Base-by-base conservation (phyloP, 176 grass and related monocot genomes). In the Musa acuminata region DNA sequence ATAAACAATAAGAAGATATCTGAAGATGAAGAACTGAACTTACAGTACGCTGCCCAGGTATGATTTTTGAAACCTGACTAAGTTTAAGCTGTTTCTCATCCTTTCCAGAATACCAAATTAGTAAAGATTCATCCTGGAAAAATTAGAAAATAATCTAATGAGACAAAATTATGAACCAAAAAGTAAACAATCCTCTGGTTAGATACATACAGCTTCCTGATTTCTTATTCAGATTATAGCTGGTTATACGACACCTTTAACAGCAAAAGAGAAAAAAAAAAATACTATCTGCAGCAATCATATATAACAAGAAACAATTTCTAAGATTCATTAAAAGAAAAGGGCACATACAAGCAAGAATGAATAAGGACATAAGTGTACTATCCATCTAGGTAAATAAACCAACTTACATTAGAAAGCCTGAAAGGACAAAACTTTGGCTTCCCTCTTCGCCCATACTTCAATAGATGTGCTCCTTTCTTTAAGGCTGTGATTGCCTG, bases 341-440 rank as follows among this genome's bases (percentile, higher is more conserved):
- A 22, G 14, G 52, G 43, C 57, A 52, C 49, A 51, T n/a, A 43
- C n/a, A 20, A 53, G 52, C 50, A 52, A 53, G 10, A 78, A 50
- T 70, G 8, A n/a, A 77, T 17, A 53, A 14, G 12, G 53, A 52
- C 29, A 72, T 13, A 53, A 24, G 19, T 55, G 50, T 55, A 52
- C 8, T 48, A 64, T 25, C 25, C 16, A 43, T 59, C 9, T 73
- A 75, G 78, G 13, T 19, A 29, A 12, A 75, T 72, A 9, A 52
- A 35, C 29, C 1, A 59, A 79, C 87, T 77, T 90, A 90, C 87
- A 77, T 79, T 90, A 60, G 87, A 85, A 67, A 93, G 91, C 72
- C 74, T 89, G 81, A 87, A 93, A 12, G 85, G 87, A 71, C 91
- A 93, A 74, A 93, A 93, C 70, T 93, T 93, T 35, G 91, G 91